A percentile compares a stretch with the other conserved stretches of the same genome.
These are phyloP conservation scores for Aspergillus olivimuriae DNA, from an alignment of 495 filamentous ascomycete species.

Conservation along the genomic window DNA sequence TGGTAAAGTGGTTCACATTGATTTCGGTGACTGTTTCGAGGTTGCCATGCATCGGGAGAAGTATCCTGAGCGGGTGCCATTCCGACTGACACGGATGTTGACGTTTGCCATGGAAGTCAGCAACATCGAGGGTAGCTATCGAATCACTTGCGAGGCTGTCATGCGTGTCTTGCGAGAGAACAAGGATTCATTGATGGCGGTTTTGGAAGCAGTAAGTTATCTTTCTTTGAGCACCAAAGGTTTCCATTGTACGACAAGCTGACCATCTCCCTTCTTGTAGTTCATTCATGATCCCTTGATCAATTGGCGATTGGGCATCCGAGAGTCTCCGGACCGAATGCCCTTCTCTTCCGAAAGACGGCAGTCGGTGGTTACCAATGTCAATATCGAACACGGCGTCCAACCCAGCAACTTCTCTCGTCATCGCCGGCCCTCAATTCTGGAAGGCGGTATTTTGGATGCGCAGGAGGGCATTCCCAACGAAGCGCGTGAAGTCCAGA, in stretches of 20 bases:
- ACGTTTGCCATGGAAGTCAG: constrained; percentile 99
- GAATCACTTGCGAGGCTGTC: constrained; percentile 94
- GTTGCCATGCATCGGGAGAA: constrained; percentile 99
- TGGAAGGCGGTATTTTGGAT: constrained; percentile 46
- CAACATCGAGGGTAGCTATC: constrained; percentile 97
- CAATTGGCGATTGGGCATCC: constrained; percentile 89
- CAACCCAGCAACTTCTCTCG: constrained; percentile 41
- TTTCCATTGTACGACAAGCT: neutral
- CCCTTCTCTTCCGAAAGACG: constrained; percentile 77
- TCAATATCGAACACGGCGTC: constrained; percentile 46
- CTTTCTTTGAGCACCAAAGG: neutral
- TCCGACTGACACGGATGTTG: constrained; percentile 96
- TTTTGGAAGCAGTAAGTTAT: constrained; percentile 84
- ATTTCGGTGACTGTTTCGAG: constrained; percentile 99
- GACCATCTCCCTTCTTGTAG: constrained; percentile 36
- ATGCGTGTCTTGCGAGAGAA: constrained; percentile 96
- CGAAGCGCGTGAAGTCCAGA: constrained; percentile 71
- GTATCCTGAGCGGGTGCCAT: constrained; percentile 94
- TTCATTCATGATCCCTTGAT: constrained; percentile 98
- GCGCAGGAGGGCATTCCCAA: constrained; percentile 44
- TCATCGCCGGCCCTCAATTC: constrained; percentile 42
- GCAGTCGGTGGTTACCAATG: constrained; percentile 63
- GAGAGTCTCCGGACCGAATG: constrained; percentile 71
- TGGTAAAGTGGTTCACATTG: constrained; percentile 94
- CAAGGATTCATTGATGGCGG: constrained; percentile 97